Evolutionary conservation across 73 alveolate genomes (phyloP), one percentile per base, ranked within the genome.

Genomic region (Paramecium primaurelia): DNA sequence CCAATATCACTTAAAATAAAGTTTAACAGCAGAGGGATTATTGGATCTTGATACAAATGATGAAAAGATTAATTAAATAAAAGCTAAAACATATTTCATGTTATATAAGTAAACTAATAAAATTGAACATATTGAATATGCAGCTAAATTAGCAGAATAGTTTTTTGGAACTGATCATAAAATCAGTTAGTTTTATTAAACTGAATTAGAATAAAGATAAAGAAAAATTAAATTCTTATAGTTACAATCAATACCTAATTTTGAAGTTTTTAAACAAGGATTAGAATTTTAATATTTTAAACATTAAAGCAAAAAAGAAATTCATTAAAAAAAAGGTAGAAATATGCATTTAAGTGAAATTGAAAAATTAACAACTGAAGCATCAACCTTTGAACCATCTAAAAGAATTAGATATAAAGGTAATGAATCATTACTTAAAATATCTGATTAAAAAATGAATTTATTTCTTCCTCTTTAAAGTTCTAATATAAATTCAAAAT

Each of bases 381-480:
- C 47, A 80, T 80, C 91, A n/a, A 80, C 91, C 6, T 44, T 80
- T 25, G 91, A 80, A 42, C 91, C 91, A n/a, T 80, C 91, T 18
- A 80, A 49, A 44, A 80, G 77, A 80, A 80, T 80, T 12, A 80
- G 58, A 49, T 32, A 26, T 16, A 73, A 73, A 73, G 87, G 59
- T 3, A 64, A 64, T n/a, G 84, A 64, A 64, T 64, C 84, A 12
- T 64, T 64, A 20, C 12, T 64, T 1, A 64, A 26, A 64, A 64
- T 64, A 3, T 64, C 84, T 25, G 84, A 64, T 64, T 10, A 64
- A 64, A 64, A 64, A 28, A 64, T 64, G 42, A 64, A 64, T 32
- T 14, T 64, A 8, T 64, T 28, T 64, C 51, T 64, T 11, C 84
- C 84, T 64, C 84, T 64, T n/a, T 28, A 8, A 28, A 64, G 28